Evolutionary conservation across 2,329 filamentous ascomycete genomes (phyloP).

Genomic region (Pseudocercospora fijiensis): DNA sequence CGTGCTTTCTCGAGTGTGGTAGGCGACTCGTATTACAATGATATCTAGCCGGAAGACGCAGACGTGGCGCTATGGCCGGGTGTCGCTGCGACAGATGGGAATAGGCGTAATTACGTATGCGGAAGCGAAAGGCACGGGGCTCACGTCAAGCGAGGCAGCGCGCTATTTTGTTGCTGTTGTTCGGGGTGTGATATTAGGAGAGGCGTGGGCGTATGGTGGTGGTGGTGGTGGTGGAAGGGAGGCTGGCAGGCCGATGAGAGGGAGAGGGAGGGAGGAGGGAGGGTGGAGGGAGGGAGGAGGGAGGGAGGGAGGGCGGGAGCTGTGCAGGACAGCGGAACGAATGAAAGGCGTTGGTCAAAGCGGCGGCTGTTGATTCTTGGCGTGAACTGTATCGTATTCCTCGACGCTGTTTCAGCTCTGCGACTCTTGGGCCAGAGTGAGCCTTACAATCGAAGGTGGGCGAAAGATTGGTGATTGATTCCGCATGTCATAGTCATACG

Average conservation of each 20-base stretch:
- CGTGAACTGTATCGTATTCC: background rate
- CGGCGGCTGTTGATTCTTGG: background rate
- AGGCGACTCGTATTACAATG: background rate
- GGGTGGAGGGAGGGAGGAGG: background rate
- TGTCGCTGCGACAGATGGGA: background rate
- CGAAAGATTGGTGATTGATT: background rate
- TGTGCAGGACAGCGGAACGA: background rate
- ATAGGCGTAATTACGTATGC: conserved; percentile 3
- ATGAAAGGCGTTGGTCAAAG: background rate
- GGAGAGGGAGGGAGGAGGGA: background rate
- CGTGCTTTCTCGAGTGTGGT: conserved; percentile 10
- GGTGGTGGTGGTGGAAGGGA: background rate
- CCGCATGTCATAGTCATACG: no score
- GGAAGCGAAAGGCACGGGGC: background rate
- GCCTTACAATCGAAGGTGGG: background rate
- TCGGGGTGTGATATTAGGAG: background rate
- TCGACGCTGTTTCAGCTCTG: background rate
- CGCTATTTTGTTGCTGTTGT: background rate
- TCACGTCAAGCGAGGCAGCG: conserved; percentile 3
- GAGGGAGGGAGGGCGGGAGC: background rate
- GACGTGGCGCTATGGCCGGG: background rate
- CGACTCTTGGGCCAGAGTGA: background rate
- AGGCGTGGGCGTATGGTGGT: background rate
- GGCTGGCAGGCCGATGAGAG: conserved; percentile 1
- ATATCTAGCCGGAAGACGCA: background rate